Evolutionary conservation across 768 basidiomycete species (phyloP).

Genomic region (Stropharia rugosoannulata): DNA sequence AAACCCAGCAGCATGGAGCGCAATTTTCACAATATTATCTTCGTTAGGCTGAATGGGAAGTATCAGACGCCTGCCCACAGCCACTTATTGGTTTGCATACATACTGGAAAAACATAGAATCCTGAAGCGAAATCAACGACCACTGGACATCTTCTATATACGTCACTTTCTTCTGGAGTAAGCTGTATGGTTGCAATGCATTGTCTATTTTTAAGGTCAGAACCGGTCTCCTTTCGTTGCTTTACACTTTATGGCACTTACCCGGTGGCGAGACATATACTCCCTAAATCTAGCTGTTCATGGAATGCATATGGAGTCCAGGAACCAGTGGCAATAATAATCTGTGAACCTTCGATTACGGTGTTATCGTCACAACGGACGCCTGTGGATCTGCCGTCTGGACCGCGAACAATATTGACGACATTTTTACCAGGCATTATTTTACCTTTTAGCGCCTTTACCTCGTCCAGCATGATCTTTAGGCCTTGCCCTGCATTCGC

Average conservation of each 20-base stretch:
- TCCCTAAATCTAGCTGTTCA: conserved; percentile 42
- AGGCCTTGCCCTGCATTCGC: conserved; percentile 74
- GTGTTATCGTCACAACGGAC: conserved; percentile 64
- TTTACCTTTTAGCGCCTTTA: conserved; percentile 58
- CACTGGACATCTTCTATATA: conserved; percentile 65
- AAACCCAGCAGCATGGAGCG: conserved; percentile 75
- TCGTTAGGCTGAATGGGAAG: conserved; percentile 54
- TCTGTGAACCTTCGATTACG: conserved; percentile 51
- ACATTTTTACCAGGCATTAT: conserved; percentile 61
- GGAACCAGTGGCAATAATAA: conserved; percentile 74
- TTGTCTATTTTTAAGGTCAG: conserved; percentile 54
- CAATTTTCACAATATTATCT: conserved; percentile 73
- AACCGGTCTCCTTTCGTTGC: not conserved
- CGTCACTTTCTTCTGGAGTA: conserved; percentile 60
- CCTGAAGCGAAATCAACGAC: conserved; percentile 71
- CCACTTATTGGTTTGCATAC: conserved; percentile 16
- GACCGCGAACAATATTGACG: conserved; percentile 38
- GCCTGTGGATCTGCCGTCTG: conserved; percentile 46
- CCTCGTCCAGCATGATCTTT: conserved; percentile 47
- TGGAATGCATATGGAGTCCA: conserved; percentile 87
- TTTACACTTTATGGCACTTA: conserved; percentile 28
- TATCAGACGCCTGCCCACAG: not conserved
- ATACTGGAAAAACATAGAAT: conserved; percentile 83
- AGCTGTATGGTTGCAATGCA: conserved; percentile 77
- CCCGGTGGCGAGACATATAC: conserved; percentile 78